Conservation (phyloP, 2,329 filamentous ascomycete genomes). For the Cytospora chrysosperma region DNA sequence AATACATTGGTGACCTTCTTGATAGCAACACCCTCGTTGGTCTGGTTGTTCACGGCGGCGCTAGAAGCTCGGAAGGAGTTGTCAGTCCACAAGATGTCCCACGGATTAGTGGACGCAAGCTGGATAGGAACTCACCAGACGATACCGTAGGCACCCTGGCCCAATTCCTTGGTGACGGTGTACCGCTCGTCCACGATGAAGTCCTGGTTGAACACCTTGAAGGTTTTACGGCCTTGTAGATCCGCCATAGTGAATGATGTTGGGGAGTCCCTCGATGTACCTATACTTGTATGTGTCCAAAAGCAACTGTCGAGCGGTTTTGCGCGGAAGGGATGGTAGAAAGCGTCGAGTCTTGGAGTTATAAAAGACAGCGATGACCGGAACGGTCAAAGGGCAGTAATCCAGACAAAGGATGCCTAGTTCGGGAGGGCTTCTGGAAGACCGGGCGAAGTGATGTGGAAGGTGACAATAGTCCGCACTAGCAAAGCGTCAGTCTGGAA, state of each 20-base stretch:
- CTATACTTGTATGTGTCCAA: neutral
- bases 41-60: conserved; percentile 88
- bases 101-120: neutral
- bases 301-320: neutral
- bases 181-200: conserved; percentile 98
- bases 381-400: conserved; percentile 7
- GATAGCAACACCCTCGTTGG: conserved; percentile 91
- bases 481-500: neutral
- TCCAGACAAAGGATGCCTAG: conserved; percentile 14
- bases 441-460: neutral
- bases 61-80: conserved; percentile 44
- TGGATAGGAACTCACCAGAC: conserved; percentile 69
- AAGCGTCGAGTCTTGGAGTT: neutral
- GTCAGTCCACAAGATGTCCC: neutral
- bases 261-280: neutral
- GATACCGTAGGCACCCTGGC: conserved; percentile 97
- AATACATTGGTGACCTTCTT: conserved; percentile 99
- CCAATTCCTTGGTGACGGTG: conserved; percentile 97
- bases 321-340: neutral
- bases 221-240: conserved; percentile 70
- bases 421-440: neutral
- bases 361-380: conserved; percentile 1
- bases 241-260: conserved; percentile 33
- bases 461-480: neutral
- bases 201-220: conserved; percentile 99